A percentile compares a stretch with the other conserved stretches of the same genome.
Conservation (phyloP, 1,284 basidiomycete genomes). For the Boletus semigastroideus region DNA sequence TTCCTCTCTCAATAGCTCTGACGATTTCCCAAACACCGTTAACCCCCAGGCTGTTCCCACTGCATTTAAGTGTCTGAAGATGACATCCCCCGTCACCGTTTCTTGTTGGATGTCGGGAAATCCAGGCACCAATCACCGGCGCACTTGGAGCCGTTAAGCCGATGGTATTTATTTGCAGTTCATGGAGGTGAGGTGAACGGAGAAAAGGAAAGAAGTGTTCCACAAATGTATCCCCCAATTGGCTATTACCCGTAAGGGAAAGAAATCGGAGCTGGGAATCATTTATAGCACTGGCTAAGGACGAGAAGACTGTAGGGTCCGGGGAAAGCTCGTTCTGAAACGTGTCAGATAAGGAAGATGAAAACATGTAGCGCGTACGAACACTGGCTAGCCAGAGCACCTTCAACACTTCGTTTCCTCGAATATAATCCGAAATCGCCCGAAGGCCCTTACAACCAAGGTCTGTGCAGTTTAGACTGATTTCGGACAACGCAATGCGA, state of each 20-base stretch:
- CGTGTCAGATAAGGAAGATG: slow-evolving; percentile 1
- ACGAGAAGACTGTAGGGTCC: slow-evolving; percentile 26
- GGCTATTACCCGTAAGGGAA: slow-evolving; percentile 26
- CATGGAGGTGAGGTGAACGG: slow-evolving; percentile 29
- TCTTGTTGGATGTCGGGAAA: slow-evolving; percentile 16
- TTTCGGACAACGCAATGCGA: slow-evolving; percentile 44
- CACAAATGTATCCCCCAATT: slow-evolving; percentile 29
- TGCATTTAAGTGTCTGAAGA: slow-evolving; percentile 52
- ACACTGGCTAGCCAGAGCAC: slow-evolving; percentile 58
- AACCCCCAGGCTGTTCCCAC: slow-evolving; percentile 54
- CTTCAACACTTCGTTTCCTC: slow-evolving; percentile 45
- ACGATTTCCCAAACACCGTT: slow-evolving; percentile 46
- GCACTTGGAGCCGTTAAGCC: slow-evolving; percentile 31
- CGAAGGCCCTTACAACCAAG: slow-evolving; percentile 56
- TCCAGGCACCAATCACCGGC: slow-evolving; percentile 27
- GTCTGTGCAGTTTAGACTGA: slow-evolving; percentile 54
- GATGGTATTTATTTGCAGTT: slow-evolving; percentile 31
- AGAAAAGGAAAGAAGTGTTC: slow-evolving; percentile 29
- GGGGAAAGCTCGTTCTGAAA: slow-evolving; percentile 30
- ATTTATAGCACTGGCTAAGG: slow-evolving; percentile 28
- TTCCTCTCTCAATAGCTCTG: slow-evolving; percentile 43
- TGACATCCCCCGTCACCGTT: slow-evolving; percentile 35
- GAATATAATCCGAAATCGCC: slow-evolving; percentile 53
- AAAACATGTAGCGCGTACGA: slow-evolving; percentile 27
- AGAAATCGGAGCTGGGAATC: slow-evolving; percentile 29